Evolutionary conservation across 1,139 yeast genomes (phyloP), one percentile per base, ranked within the genome.

Genomic region (Geotrichum fermentans): DNA sequence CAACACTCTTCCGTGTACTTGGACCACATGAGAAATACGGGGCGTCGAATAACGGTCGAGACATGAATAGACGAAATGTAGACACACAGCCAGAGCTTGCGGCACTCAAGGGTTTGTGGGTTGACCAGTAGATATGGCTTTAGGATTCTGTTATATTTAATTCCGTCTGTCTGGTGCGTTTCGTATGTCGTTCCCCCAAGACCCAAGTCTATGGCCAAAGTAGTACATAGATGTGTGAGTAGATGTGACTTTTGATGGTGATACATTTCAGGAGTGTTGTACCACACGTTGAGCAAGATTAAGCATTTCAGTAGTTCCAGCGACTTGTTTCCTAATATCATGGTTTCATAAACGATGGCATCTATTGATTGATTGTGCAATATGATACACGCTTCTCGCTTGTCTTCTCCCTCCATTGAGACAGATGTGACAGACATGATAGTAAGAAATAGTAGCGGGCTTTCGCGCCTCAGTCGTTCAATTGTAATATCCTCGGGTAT

Each of bases 261-360:
- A 55, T 85, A 84, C 57, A 86, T 70, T 64, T 87, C 96, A 0
- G 95, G 88, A 5, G 87, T 79, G 56, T 84, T 86, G 63, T 87
- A 87, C 95, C 96, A 89, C 32, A 82, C 65, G 35, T 84, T 76
- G 47, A 85, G 67, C 2, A 86, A 60, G 26, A 85, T 60, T 42
- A 85, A 66, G 17, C 83, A 70, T 61, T 83, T 81, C 38, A 87
- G 68, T 45, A 87, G 67, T 61, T 86, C 92, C 21, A 81, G 69
- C 6, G 82, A 76, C 66, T 86, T 88, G 50, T 79, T 73, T n/a
- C 96, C 95, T 21, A 76, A 72, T 13, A 83, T 74, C 68, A 87
- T 67, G 7, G 83, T 75, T 58, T 86, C 90, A 44, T 75, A 73
- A 3, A 83, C 70, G 1, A 86, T 65, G 7, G 80, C 66, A 56